Conservation (phyloP, 805 yeast genomes). For the Wickerhamiella lipophila region DNA sequence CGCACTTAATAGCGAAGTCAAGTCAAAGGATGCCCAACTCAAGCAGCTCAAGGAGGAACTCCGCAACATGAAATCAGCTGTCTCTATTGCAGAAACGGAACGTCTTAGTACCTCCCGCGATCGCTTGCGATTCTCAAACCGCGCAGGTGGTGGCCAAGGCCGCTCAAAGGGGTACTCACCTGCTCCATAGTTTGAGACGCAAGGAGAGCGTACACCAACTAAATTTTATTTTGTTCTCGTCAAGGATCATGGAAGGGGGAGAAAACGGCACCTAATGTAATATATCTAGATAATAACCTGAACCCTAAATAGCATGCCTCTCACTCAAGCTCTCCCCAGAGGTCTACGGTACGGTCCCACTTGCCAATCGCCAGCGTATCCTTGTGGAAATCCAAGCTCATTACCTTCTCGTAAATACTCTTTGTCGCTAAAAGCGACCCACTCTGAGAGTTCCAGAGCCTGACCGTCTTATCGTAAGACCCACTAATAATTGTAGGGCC, state of each 20-base stretch:
- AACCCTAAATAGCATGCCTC: background rate
- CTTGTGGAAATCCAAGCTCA: constrained; percentile 43
- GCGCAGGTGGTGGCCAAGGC: background rate
- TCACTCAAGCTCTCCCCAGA: constrained; percentile 27
- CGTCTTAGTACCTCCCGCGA: background rate
- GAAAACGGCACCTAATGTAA: background rate
- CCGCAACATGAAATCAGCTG: constrained; percentile 25
- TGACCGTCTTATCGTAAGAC: constrained; percentile 60
- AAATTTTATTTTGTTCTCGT: background rate
- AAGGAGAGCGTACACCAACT: background rate
- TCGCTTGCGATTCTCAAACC: background rate
- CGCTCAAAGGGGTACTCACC: constrained; percentile 4
- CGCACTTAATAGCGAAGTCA: constrained; percentile 25
- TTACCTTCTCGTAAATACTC: constrained; percentile 51
- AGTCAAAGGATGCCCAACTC: constrained; percentile 23
- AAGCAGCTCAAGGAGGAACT: constrained; percentile 22
- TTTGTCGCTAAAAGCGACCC: constrained; percentile 34
- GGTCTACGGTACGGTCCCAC: constrained; percentile 71
- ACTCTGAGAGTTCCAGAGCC: constrained; percentile 40
- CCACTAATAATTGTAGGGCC: constrained; percentile 36
- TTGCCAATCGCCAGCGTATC: constrained; percentile 46
- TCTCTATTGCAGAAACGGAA: constrained; percentile 22
- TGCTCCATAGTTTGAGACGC: background rate
- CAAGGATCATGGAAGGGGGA: too few species aligned
- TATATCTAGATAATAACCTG: background rate